Percentiles rank a stretch among this genome's conserved stretches.
phyloP scores from a whole-genome alignment of 305 asterid species.

The Solanum hybrid region DNA sequence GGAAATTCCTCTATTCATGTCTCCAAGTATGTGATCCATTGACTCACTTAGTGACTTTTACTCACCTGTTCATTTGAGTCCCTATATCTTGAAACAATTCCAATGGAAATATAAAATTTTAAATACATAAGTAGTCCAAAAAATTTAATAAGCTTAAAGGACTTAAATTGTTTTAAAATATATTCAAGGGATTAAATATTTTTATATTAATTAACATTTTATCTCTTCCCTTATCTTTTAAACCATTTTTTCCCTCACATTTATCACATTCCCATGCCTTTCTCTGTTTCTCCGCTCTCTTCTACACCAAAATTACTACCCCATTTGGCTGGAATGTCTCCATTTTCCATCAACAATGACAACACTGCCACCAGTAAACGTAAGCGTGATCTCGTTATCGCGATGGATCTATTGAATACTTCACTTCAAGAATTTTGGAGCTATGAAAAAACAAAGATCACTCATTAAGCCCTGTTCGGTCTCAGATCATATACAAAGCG shows the following conservation, averaged over 20 bases:
- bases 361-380: not conserved
- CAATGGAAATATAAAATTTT: not conserved
- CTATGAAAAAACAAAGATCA: constrained; percentile 22
- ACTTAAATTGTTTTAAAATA: not conserved
- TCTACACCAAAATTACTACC: not conserved
- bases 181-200: not conserved
- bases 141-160: not conserved
- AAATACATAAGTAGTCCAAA: too few species aligned
- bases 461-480: not conserved
- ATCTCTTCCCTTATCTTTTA: not conserved
- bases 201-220: not conserved
- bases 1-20: not conserved
- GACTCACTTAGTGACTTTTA: not conserved
- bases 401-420: constrained; percentile 12
- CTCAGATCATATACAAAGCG: not conserved
- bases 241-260: not conserved
- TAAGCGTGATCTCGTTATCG: not conserved
- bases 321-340: not conserved
- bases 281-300: not conserved
- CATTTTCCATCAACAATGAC: not conserved
- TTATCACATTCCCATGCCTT: not conserved
- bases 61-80: not conserved
- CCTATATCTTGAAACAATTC: not conserved
- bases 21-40: not conserved
- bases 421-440: constrained; percentile 23